Conservation (phyloP, 192 early-diverging fungal species). For the Oehlia diaphana region DNA sequence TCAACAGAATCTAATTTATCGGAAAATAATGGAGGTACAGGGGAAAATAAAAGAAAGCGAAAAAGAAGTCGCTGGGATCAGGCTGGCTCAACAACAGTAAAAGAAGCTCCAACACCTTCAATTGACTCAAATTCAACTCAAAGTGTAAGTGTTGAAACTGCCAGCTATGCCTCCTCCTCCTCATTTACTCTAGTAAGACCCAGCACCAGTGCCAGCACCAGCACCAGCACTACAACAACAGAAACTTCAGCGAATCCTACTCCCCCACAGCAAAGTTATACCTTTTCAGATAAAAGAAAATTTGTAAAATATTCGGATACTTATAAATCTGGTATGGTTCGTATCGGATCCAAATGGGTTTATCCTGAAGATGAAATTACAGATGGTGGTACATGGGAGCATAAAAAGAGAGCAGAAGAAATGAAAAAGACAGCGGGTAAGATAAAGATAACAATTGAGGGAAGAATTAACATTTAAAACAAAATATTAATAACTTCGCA, state of each 20-base stretch:
- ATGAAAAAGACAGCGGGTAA: conserved; percentile 35
- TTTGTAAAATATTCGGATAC: conserved; percentile 34
- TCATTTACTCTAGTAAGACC: not conserved
- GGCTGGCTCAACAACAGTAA: not conserved
- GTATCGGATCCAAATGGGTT: conserved; percentile 34
- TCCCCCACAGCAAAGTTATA: conserved; percentile 13
- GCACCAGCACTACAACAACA: not conserved
- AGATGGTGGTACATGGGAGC: conserved; percentile 36
- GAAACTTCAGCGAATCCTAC: not conserved
- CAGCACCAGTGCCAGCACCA: too few relatives aligned
- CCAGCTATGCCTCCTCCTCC: too few relatives aligned
- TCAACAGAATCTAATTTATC: not conserved
- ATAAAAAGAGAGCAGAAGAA: conserved; percentile 35
- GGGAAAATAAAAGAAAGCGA: conserved; percentile 26
- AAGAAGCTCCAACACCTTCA: not conserved
- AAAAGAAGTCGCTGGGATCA: conserved; percentile 36
- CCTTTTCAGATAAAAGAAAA: conserved; percentile 19
- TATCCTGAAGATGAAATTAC: conserved; percentile 38
- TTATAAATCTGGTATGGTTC: conserved; percentile 34
- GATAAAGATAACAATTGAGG: not conserved
- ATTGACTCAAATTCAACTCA: not conserved
- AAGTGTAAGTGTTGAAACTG: not conserved
- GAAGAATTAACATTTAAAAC: too few relatives aligned
- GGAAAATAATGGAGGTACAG: not conserved
- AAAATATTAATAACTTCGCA: not conserved